Base-by-base conservation (phyloP, 495 filamentous ascomycete genomes). In the Aspergillus homomorphus region DNA sequence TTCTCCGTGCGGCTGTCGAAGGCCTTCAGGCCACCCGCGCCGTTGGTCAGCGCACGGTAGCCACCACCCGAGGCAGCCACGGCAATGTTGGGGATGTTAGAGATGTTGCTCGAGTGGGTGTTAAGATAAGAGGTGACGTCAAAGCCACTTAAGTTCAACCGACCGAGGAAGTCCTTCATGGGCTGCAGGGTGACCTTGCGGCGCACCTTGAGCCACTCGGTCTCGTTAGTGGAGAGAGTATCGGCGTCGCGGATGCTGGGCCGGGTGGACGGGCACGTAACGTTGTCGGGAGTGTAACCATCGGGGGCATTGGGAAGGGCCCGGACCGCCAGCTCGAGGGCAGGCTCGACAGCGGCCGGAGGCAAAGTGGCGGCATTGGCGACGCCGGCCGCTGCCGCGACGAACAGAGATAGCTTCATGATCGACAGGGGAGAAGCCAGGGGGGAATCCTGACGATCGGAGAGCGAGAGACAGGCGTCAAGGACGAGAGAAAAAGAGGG, bases 11-110 rank as follows among this genome's bases (percentile, higher is more conserved):
- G 82, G 63, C 73, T 82, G 64, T 96, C 92, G 45, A 91, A 91
- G 0, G 92, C 92, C 42, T 88, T 85, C 15, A 96, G 56, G 48
- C 87, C 88, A 28, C 92, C 92, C 23, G 86, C 92, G 16, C 91
- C 91, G 63, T 87, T 93, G 77, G 91, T 74, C 69, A 96, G 72
- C 2, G 92, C 92, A 50, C 92, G 79, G 65, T 94, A 96, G 12
- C 92, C 92, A 56, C 84, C 84, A 21, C 84, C 84, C 12, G 82
- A 85, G 9, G 76, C 66, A 0, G 78, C 78, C 30, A 82, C 77
- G 52, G 83, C 89, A 26, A 72, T 85, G 79, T 77, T 88, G 60
- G 74, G 85, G 46, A 82, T 76, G 57, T 77, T 81, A 54, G 81
- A 84, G 60, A 74, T 74, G 68, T 87, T 84, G 54, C 55, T 61